phyloP scores from a whole-genome alignment of 2,329 filamentous ascomycete species.

The Fusarium sp. region DNA sequence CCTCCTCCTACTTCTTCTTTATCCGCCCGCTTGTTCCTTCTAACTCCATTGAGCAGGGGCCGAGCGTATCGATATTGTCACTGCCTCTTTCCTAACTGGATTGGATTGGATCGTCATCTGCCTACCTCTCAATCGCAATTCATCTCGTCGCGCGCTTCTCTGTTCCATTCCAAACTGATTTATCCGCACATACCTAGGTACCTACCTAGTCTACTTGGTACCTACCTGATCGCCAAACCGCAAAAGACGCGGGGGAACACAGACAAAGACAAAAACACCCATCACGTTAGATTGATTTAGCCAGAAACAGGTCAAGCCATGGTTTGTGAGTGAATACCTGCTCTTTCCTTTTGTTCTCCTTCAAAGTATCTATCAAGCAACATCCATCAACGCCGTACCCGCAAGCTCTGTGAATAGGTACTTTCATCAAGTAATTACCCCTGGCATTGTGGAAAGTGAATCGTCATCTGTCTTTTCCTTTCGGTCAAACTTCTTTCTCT shows the following conservation, averaged over 20 bases:
- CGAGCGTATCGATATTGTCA: slow-evolving; percentile 3
- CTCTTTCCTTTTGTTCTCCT: slow-evolving; percentile 9
- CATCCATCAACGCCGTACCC: background rate
- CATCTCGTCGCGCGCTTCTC: slow-evolving; percentile 5
- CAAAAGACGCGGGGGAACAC: slow-evolving; percentile 5
- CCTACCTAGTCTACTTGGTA: background rate
- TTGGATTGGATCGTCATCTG: slow-evolving; percentile 26
- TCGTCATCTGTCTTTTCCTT: slow-evolving; percentile 11
- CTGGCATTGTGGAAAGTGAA: background rate
- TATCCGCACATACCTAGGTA: background rate
- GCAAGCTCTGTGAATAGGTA: background rate
- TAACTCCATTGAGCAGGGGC: slow-evolving; percentile 18
- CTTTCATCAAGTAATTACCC: slow-evolving; percentile 1
- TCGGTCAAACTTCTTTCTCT: slow-evolving; percentile 14
- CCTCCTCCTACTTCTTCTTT: slow-evolving; percentile 1
- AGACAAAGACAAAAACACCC: slow-evolving; percentile 1
- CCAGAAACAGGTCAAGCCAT: slow-evolving; percentile 14
- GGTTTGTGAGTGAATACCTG: slow-evolving; percentile 35
- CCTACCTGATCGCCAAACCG: background rate
- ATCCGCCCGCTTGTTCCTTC: background rate
- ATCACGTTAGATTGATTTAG: background rate
- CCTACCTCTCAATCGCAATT: slow-evolving; percentile 2
- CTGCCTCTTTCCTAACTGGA: slow-evolving; percentile 5
- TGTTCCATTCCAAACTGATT: slow-evolving; percentile 7
- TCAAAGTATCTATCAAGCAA: background rate